Evolutionary conservation across 2,329 filamentous ascomycete genomes (phyloP).

Genomic region (Fusarium gaditjirri): DNA sequence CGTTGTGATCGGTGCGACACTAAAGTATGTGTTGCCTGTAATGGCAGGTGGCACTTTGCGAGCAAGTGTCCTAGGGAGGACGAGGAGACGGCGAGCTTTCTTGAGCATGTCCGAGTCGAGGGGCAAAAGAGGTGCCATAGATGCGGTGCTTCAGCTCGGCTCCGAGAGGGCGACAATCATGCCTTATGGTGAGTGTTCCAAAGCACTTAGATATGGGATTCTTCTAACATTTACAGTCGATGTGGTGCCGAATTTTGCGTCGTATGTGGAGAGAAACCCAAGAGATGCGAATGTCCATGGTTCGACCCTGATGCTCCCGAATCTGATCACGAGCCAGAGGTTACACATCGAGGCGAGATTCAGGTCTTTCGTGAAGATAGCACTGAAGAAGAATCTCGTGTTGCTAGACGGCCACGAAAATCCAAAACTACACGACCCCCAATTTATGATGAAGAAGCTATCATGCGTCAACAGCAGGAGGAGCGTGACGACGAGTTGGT

Average conservation of each 20-base stretch:
- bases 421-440: conserved; percentile 41
- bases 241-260: conserved; percentile 90
- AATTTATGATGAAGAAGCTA: conserved; percentile 60
- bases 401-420: conserved; percentile 33
- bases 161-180: conserved; percentile 86
- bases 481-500: conserved; percentile 56
- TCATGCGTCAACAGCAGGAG: conserved; percentile 59
- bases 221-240: conserved; percentile 58
- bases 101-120: conserved; percentile 72
- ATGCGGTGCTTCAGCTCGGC: conserved; percentile 79
- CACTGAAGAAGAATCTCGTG: conserved; percentile 47
- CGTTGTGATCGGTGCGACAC: conserved; percentile 77
- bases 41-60: conserved; percentile 76
- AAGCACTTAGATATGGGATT: neutral
- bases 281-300: conserved; percentile 83
- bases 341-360: conserved; percentile 51
- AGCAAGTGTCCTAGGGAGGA: conserved; percentile 79
- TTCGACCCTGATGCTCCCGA: conserved; percentile 72
- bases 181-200: conserved; percentile 77
- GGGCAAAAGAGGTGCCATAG: conserved; percentile 82
- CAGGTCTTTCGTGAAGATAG: conserved; percentile 40
- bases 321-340: conserved; percentile 65
- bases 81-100: conserved; percentile 70
- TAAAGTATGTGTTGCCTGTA: conserved; percentile 80
- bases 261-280: conserved; percentile 85